Evolutionary conservation across 1,139 yeast genomes (phyloP), one percentile per base, ranked within the genome.

Genomic region (Taphrina communis): DNA sequence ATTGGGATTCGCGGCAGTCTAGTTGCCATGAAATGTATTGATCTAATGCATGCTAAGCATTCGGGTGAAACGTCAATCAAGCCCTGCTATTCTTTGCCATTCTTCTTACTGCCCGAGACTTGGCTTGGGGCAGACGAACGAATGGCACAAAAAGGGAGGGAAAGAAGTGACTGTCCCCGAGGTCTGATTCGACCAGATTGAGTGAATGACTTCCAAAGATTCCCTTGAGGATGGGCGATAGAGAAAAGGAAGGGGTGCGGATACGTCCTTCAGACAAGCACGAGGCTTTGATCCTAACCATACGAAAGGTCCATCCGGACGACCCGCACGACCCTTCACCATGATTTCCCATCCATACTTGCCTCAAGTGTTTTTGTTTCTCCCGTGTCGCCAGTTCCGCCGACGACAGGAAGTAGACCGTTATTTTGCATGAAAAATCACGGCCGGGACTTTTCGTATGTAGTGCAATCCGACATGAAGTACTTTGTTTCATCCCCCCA

Each of bases 371-470:
- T 2, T 25, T 25, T 25, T 25, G 31, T 25, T 25, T 25, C 31
- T 25, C 31, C 31, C 31, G 31, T 25, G 31, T 25, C 31, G 31
- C 31, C 31, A 4, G 31, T 4, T 2, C 31, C 31, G 31, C 31
- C 4, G 31, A 25, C 31, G 4, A 25, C 31, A 25, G 31, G 31
- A 25, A 25, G 36, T 8, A 41, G 60, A 21, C n/a, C 50, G 17
- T n/a, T 56, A 35, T 21, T 39, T 39, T 3, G 2, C 2, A 2
- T 25, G 31, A 25, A 25, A 41, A 41, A 56, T 56, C 60, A 41
- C 60, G 60, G 60, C 60, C 60, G 60, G 50, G 60, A 56, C 39
- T 25, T 25, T 25, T 41, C 60, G 60, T 56, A 39, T 56, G 60
- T 56, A 21, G 6, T 56, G 60, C 60, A 56, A 38, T 56, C 50